Conservation (phyloP, 208 protist genomes). For the Trypanosoma congolense region DNA sequence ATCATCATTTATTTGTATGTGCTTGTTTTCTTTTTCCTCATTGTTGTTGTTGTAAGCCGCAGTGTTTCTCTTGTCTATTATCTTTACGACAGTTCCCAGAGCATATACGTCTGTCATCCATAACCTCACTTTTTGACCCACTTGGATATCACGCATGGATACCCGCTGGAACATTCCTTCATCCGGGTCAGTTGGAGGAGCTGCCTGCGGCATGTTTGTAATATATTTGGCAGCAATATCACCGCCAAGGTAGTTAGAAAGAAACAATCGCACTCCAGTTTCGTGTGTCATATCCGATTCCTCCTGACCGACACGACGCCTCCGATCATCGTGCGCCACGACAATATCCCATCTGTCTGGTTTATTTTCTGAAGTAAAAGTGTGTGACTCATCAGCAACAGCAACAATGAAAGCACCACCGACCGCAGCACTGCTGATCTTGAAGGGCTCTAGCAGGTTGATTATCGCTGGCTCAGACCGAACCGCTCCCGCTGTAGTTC, state of each 20-base stretch:
- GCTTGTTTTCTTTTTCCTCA: conserved; percentile 1
- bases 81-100: conserved; percentile 41
- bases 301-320: not conserved
- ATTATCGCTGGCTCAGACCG: conserved; percentile 27
- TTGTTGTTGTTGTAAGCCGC: conserved; percentile 1
- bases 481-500: conserved; percentile 26
- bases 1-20: not conserved
- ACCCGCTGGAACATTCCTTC: conserved; percentile 34
- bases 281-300: conserved; percentile 41
- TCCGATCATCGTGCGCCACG: conserved; percentile 66
- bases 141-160: conserved; percentile 28
- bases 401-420: conserved; percentile 63
- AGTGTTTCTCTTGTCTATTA: conserved; percentile 6
- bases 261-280: conserved; percentile 29
- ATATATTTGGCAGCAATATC: conserved; percentile 35
- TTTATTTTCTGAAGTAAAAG: conserved; percentile 1
- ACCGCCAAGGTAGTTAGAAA: conserved; percentile 57
- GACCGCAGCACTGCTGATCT: conserved; percentile 26
- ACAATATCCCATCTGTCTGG: conserved; percentile 52
- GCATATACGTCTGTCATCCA: conserved; percentile 89
- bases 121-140: conserved; percentile 74
- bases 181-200: conserved; percentile 22
- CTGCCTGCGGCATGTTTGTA: conserved; percentile 33
- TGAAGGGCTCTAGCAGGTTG: conserved; percentile 29
- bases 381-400: conserved; percentile 18